These are phyloP conservation scores for Fusarium bulbicola DNA, from an alignment of 2,329 filamentous ascomycete species.

Conservation along the genomic window DNA sequence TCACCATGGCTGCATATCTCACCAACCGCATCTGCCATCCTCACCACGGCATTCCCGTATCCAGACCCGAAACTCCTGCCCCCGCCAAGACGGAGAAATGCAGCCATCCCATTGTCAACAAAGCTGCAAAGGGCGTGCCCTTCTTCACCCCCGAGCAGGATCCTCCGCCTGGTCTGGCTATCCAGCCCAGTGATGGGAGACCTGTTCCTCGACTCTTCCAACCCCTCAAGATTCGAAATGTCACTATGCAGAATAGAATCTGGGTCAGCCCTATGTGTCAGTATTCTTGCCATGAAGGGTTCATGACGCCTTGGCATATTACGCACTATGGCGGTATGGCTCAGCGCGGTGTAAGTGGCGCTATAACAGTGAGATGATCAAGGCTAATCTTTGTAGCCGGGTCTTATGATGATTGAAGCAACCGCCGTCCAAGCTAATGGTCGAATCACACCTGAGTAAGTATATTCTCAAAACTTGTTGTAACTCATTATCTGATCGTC, in stretches of 20 bases:
- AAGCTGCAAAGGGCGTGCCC: conserved; percentile 48
- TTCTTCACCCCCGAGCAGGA: conserved; percentile 60
- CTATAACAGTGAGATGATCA: conserved; percentile 25
- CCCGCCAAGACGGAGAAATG: conserved; percentile 36
- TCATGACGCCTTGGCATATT: conserved; percentile 76
- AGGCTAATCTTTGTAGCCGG: conserved; percentile 51
- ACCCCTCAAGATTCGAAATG: conserved; percentile 56
- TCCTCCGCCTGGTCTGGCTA: conserved; percentile 55
- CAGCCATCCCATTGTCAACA: conserved; percentile 34
- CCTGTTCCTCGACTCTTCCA: conserved; percentile 62
- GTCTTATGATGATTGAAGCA: conserved; percentile 74
- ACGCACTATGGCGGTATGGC: conserved; percentile 78
- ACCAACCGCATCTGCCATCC: conserved; percentile 40
- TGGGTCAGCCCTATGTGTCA: conserved; percentile 59
- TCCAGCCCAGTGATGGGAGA: conserved; percentile 54
- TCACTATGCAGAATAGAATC: conserved; percentile 58
- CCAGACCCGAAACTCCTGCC: conserved; percentile 35
- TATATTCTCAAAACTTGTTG: no score
- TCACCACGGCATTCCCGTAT: conserved; percentile 42
- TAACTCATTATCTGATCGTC: conserved; percentile 47
- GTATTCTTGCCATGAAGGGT: conserved; percentile 59
- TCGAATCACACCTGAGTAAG: conserved; percentile 72
- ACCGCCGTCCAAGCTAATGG: conserved; percentile 73
- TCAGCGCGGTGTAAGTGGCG: conserved; percentile 65
- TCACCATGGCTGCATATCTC: conserved; percentile 42